Percentiles rank a stretch among this genome's conserved stretches.
phyloP scores from a whole-genome alignment of 768 basidiomycete genomes.

The Dendrothele bispora region DNA sequence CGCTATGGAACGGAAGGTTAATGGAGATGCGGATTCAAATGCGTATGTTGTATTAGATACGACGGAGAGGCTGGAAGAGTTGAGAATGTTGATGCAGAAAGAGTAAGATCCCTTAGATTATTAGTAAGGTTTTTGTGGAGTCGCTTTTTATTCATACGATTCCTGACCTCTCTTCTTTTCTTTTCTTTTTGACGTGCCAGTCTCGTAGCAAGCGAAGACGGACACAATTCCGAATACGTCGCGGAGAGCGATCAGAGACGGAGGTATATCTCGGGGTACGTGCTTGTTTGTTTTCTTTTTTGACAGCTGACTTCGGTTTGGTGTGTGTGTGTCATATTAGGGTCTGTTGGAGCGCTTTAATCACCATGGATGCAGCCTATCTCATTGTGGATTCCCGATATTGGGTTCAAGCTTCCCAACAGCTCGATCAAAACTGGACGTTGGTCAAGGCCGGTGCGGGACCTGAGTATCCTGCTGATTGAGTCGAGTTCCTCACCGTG shows the following conservation, averaged over 20 bases:
- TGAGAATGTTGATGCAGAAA: conserved; percentile 66
- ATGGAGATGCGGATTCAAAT: conserved; percentile 50
- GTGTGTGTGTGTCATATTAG: conserved; percentile 48
- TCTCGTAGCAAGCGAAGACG: conserved; percentile 75
- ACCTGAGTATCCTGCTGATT: conserved; percentile 57
- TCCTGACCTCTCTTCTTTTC: conserved; percentile 6
- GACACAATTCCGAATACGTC: conserved; percentile 83
- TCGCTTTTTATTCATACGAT: not conserved
- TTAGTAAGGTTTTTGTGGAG: conserved; percentile 61
- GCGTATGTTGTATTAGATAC: no score
- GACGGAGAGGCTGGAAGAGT: conserved; percentile 52
- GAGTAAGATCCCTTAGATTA: conserved; percentile 59
- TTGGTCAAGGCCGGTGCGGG: conserved; percentile 57
- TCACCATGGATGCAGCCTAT: conserved; percentile 67
- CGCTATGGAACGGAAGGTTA: conserved; percentile 67
- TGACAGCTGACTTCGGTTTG: not conserved
- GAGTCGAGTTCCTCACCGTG: conserved; percentile 78
- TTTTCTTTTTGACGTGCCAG: conserved; percentile 38
- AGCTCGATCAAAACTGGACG: conserved; percentile 75
- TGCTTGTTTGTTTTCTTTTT: conserved; percentile 8
- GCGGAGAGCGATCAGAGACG: conserved; percentile 73
- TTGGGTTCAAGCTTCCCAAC: conserved; percentile 72
- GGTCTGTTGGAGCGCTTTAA: conserved; percentile 69
- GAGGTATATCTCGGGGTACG: conserved; percentile 76
- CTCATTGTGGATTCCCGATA: conserved; percentile 81